These are phyloP conservation scores for Kokia cookei DNA, from an alignment of 441 rosid species.

Conservation along the genomic window DNA sequence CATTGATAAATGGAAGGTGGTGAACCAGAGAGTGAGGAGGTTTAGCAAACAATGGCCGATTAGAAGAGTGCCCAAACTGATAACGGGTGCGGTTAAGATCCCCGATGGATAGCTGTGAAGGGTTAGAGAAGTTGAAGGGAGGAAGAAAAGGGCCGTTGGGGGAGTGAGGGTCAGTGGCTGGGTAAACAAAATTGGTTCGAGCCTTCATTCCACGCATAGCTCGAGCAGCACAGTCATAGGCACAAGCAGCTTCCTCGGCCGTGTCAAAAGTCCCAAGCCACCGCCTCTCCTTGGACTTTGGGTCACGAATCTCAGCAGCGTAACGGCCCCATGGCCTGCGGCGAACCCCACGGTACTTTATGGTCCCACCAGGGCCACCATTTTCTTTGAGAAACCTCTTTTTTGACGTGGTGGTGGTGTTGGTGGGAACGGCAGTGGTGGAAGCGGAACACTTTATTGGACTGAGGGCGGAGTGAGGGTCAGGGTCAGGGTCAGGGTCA, in stretches of 20 bases:
- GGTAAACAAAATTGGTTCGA: conserved; percentile 76
- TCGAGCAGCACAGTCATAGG: conserved; percentile 84
- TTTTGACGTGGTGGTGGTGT: conserved; percentile 13
- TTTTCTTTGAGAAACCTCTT: conserved; percentile 39
- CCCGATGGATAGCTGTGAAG: conserved; percentile 19
- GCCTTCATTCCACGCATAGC: conserved; percentile 84
- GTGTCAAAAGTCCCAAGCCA: conserved; percentile 98
- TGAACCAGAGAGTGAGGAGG: conserved; percentile 11
- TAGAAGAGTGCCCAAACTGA: conserved; percentile 7
- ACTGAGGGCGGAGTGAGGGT: background rate
- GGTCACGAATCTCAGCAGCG: conserved; percentile 97
- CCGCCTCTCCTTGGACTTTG: conserved; percentile 73
- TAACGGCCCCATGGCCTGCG: conserved; percentile 93
- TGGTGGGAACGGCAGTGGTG: conserved; percentile 7
- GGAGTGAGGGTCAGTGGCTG: conserved; percentile 26
- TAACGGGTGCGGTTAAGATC: conserved; percentile 9
- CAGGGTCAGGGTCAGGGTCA: conserved; percentile 8
- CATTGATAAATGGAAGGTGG: conserved; percentile 6
- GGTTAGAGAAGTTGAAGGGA: conserved; percentile 23
- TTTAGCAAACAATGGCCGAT: conserved; percentile 7
- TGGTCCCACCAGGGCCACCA: conserved; percentile 19
- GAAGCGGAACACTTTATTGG: conserved; percentile 13
- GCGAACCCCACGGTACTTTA: conserved; percentile 87
- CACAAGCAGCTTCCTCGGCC: conserved; percentile 93
- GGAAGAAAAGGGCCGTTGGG: conserved; percentile 18